Base-by-base conservation (phyloP, 108 stramenopile genomes). In the Aureococcus anophagefferens region DNA sequence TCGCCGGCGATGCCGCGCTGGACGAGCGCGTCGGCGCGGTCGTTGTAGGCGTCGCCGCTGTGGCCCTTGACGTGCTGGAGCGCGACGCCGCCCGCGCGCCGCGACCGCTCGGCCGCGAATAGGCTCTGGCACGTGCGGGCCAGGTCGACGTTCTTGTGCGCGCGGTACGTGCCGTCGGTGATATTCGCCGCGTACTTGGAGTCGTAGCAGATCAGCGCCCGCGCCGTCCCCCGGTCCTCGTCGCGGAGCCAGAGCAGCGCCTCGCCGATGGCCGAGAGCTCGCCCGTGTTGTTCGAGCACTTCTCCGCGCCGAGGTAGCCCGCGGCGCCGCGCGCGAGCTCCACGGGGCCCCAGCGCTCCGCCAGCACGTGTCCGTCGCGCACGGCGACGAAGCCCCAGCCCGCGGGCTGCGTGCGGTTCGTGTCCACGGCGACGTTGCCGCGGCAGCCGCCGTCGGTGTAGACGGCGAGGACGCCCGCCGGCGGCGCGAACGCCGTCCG, bases 121-220 rank as follows among this genome's bases (percentile, higher is more conserved):
- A 65, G 64, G 45, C 34, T 0, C 33, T 35, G 46, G 45, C 68
- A 69, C 31, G 63, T 68, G 33, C 18, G 15, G 35, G 67, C 67
- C 33, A 74, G 62, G 25, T 68, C 68, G 32, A n/a, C n/a, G 68
- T 74, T 74, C 44, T 74, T 74, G 29, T n/a, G 33, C 14, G 65
- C 73, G 30, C 67, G 66, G 35, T 68, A 74, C 18, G 25, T 5
- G 28, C 67, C 67, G 33, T 7, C 13, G 0, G 67, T 40, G 31
- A 46, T 65, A 35, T 68, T 74, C n/a, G 73, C 73, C 28, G 73
- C 73, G 62, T 74, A 74, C 35, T 21, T 66, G 0, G 68, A 69
- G 35, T 74, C 73, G 62, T 68, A 74, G 28, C 68, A 30, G 9
- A 74, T 18, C 4, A 9, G 15, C 37, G 44, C 73, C 28, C 51